Evolutionary conservation across 106 monocot genomes (phyloP).

Genomic region (Dioscorea zingiberensis): DNA sequence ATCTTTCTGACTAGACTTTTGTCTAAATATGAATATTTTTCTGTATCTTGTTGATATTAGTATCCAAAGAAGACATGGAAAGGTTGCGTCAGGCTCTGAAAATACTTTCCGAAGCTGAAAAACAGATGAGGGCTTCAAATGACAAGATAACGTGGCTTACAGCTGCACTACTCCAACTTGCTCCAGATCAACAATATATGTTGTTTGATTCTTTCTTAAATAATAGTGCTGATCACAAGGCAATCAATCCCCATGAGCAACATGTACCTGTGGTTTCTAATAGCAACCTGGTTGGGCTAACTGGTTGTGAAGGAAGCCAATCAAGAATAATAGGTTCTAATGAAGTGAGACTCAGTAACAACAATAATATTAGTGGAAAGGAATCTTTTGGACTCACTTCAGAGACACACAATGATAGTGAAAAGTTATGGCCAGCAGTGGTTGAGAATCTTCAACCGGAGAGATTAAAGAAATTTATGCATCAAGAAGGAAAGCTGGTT

Average conservation of each 20-base stretch:
- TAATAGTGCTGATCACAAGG: not conserved
- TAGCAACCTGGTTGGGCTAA: too few species aligned
- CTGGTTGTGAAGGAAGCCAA: too few species aligned
- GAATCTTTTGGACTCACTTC: too few species aligned
- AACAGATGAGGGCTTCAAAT: slow-evolving; percentile 76
- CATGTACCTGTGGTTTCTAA: too few species aligned
- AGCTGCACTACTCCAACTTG: slow-evolving; percentile 91
- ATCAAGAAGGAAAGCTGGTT: slow-evolving; percentile 48
- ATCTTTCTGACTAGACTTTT: too few species aligned
- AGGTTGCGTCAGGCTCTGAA: slow-evolving; percentile 79
- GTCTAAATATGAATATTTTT: not conserved
- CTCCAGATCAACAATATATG: slow-evolving; percentile 74
- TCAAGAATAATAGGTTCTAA: too few species aligned
- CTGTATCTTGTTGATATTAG: slow-evolving; percentile 28
- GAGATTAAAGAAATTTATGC: slow-evolving; percentile 44
- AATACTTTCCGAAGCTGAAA: slow-evolving; percentile 88
- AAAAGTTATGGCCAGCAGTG: slow-evolving; percentile 60
- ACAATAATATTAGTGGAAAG: too few species aligned
- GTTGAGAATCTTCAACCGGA: slow-evolving; percentile 48
- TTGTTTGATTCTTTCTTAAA: slow-evolving; percentile 31
- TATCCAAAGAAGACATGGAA: slow-evolving; percentile 80
- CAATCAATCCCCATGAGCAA: too few species aligned
- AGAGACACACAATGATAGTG: slow-evolving; percentile 24
- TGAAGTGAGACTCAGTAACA: too few species aligned
- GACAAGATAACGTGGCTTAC: slow-evolving; percentile 98